Conservation (phyloP, 768 basidiomycete species). For the Kwoniella europaea region DNA sequence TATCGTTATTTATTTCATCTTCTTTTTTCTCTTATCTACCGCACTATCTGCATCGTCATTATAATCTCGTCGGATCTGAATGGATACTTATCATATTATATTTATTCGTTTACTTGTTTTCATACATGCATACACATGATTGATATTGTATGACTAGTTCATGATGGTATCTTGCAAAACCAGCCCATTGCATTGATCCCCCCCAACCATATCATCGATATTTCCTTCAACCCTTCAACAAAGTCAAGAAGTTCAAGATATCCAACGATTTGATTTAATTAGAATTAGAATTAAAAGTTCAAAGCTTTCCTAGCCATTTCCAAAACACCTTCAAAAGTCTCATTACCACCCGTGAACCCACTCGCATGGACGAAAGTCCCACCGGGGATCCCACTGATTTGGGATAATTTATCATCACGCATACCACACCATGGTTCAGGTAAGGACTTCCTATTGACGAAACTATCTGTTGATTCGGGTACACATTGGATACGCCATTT, state of each 20-base stretch:
- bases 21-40: no score
- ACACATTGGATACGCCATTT: conserved; percentile 93
- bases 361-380: conserved; percentile 93
- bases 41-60: no score
- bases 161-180: no score
- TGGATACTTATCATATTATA: neutral
- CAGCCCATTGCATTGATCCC: neutral
- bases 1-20: no score
- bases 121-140: conserved; percentile 19
- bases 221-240: no score
- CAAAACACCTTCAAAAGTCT: conserved; percentile 85
- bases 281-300: neutral
- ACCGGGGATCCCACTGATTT: conserved; percentile 74
- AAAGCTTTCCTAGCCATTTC: conserved; percentile 68
- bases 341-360: conserved; percentile 90
- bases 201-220: neutral
- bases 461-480: conserved; percentile 77
- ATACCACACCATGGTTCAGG: conserved; percentile 93
- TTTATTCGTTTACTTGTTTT: neutral
- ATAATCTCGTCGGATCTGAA: no score
- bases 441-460: conserved; percentile 86
- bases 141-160: no score
- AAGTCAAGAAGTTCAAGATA: no score
- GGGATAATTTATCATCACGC: conserved; percentile 79
- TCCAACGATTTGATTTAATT: no score